Base-by-base conservation (phyloP, 179 eudicot genomes). In the Beta macrorhiza region DNA sequence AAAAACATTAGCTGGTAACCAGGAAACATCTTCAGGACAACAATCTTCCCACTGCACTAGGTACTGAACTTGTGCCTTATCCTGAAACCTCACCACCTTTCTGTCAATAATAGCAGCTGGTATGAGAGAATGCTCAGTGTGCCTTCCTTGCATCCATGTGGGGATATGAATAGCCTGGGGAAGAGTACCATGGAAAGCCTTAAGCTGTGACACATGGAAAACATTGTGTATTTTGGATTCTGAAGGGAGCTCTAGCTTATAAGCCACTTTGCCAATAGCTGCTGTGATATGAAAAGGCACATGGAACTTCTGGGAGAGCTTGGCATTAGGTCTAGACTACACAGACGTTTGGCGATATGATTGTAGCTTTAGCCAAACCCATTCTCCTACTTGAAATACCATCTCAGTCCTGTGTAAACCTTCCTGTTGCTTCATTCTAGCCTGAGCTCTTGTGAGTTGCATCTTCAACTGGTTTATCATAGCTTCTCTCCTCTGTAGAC, bases 31-130 rank as follows among this genome's bases (percentile, higher is more conserved):
- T 15, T 58, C n/a, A 5, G 19, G 16, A 25, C 22, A 17, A 1
- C 20, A 14, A 1, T 6, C 7, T 5, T 2, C n/a, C 63, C 63
- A 58, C 0, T 58, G 22, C 0, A 17, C 20, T 16, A 58, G 16
- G 7, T 14, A 3, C 4, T 25, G 63, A 0, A 16, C n/a, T 17
- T 17, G 6, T 16, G 63, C 22, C 5, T 16, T 0, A 16, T 17
- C 3, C 0, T 4, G 7, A 58, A 0, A 17, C 0, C 17, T 1
- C 15, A 3, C 51, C 0, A 16, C 3, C 1, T 5, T 3, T 3
- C 0, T 17, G 3, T 58, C 63, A 16, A 58, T 5, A 0, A 58
- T 5, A 2, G 63, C 63, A 16, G 63, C 22, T 14, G 63, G 63
- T 0, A 58, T 7, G 0, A 17, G n/a, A 2, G 7, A 0, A 16